A percentile compares a stretch with the other conserved stretches of the same genome.
These are phyloP conservation scores for Cyberlindnera bimundalis DNA, from an alignment of 805 yeast genomes.

Conservation along the genomic window DNA sequence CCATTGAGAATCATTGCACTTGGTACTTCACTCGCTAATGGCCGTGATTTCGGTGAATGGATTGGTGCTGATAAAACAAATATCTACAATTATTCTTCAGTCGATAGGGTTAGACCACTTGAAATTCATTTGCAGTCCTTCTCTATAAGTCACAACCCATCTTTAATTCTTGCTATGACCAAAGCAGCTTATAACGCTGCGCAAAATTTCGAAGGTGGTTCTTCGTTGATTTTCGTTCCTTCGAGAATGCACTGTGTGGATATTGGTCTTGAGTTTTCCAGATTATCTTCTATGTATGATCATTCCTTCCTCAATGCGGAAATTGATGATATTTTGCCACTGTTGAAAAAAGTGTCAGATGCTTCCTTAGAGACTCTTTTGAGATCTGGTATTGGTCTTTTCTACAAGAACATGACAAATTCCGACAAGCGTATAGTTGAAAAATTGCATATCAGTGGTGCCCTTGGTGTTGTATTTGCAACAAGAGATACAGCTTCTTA, in stretches of 20 bases:
- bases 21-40: constrained; percentile 67
- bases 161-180: constrained; percentile 48
- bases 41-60: constrained; percentile 83
- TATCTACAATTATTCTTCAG: constrained; percentile 68
- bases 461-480: constrained; percentile 55
- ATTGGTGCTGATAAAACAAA: constrained; percentile 62
- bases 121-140: constrained; percentile 54
- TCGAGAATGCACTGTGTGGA: constrained; percentile 52
- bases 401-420: constrained; percentile 52
- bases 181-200: constrained; percentile 46
- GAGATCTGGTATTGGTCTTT: constrained; percentile 59
- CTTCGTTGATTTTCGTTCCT: constrained; percentile 55
- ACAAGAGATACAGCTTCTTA: constrained; percentile 52
- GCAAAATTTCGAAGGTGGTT: constrained; percentile 30
- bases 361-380: constrained; percentile 40
- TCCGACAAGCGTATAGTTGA: constrained; percentile 55
- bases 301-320: constrained; percentile 40
- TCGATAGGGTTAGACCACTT: constrained; percentile 52
- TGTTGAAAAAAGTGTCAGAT: constrained; percentile 46
- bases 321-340: constrained; percentile 35
- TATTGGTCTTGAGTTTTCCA: constrained; percentile 43
- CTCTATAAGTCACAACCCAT: constrained; percentile 46
- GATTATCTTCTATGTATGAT: constrained; percentile 35
- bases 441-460: constrained; percentile 46
- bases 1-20: constrained; percentile 63